These are phyloP conservation scores for Xylaria grammica DNA, from an alignment of 495 filamentous ascomycete genomes.

Conservation along the genomic window DNA sequence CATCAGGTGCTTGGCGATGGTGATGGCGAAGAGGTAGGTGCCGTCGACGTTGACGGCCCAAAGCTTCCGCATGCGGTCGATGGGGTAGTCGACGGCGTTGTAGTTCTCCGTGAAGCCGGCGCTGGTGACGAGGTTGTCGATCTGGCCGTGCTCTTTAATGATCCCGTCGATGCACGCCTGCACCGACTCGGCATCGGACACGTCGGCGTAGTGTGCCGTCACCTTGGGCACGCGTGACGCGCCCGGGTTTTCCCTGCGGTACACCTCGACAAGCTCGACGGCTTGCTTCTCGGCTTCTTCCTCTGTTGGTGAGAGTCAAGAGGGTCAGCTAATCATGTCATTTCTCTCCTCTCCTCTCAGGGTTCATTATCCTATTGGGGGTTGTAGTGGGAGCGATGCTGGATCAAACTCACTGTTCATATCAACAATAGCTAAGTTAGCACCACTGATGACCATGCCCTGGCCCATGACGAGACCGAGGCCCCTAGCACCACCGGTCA, in stretches of 20 bases:
- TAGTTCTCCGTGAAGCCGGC: constrained; percentile 97
- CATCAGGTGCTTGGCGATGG: constrained; percentile 88
- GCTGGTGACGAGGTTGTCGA: constrained; percentile 92
- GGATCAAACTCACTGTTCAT: constrained; percentile 88
- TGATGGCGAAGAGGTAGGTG: constrained; percentile 86
- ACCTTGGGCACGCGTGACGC: constrained; percentile 70
- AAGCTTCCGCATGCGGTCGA: constrained; percentile 87
- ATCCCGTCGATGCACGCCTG: constrained; percentile 72
- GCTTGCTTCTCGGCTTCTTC: constrained; percentile 84
- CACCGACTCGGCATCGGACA: constrained; percentile 78
- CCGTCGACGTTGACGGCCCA: constrained; percentile 96
- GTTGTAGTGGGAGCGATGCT: no score
- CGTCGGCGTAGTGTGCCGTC: constrained; percentile 88
- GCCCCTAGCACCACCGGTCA: constrained; percentile 86
- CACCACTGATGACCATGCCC: constrained; percentile 82
- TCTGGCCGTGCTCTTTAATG: constrained; percentile 69
- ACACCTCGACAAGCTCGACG: constrained; percentile 69
- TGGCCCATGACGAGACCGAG: constrained; percentile 92
- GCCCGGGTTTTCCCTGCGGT: constrained; percentile 77
- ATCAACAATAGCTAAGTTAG: constrained; percentile 90
- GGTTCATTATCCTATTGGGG: background rate
- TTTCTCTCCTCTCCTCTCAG: background rate
- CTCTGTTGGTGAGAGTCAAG: constrained; percentile 52
- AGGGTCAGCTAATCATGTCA: constrained; percentile 1
- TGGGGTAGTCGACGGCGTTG: constrained; percentile 83